Base-by-base conservation (phyloP, 2,329 filamentous ascomycete genomes). In the Pseudogymnoascus sp. region DNA sequence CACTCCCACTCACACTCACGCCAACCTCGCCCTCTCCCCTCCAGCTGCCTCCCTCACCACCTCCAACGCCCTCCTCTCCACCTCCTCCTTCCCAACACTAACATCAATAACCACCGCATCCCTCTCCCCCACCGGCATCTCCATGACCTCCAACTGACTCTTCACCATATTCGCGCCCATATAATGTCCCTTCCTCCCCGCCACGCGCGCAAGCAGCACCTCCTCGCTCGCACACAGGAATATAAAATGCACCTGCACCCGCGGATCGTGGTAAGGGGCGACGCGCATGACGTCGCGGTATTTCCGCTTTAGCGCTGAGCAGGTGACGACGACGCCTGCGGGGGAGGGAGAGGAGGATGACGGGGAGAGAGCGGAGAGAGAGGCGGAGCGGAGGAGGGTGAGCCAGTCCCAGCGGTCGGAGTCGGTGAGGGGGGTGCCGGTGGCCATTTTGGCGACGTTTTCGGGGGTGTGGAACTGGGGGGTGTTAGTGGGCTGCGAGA, bases 371-470 rank as follows among this genome's bases (percentile, higher is more conserved):
- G 78, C 78, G 60, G 76, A 75, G 61, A 86, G 78, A 5, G 85
- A 84, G 70, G 86, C 87, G 66, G 90, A 83, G 65, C 90, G 88
- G 12, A 94, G 81, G 10, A 81, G 80, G 55, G 88, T 90, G 66
- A 99, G 86, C 94, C 94, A 99, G 78, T 97, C 93, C 94, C 94
- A 97, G 66, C 94, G 88, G 76, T 99, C 94, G 64, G 87, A 87
- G 72, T 99, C 94, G 62, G 89, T 96, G 36, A 99, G 81, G 2
- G 94, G 92, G 62, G 86, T 87, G 67, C 90, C 90, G 68, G 81
- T 82, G 71, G 83, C 81, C 94, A 99, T 99, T 77, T 97, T 99
- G 61, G 92, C 87, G 69, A 92, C 87, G 76, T 93, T 97, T 70
- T 88, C 80, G 33, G 82, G 77, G 0, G 90, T 86, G 67, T 92